phyloP scores from a whole-genome alignment of 2,329 filamentous ascomycete species.

The Pyrenochaeta sp. region DNA sequence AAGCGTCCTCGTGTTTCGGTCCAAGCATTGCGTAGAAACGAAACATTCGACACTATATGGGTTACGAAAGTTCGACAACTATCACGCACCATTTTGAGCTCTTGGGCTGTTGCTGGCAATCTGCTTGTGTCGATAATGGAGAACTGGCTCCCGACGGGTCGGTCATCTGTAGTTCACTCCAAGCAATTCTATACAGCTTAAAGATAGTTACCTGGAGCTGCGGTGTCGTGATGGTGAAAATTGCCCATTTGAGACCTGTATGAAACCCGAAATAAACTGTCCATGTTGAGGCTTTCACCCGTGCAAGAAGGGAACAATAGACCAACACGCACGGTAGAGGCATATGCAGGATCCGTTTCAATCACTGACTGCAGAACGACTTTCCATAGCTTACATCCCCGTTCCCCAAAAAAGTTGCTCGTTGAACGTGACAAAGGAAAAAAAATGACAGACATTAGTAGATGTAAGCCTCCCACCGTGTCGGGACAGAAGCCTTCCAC shows the following conservation, averaged over 20 bases:
- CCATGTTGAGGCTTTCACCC: neutral
- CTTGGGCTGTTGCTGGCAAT: neutral
- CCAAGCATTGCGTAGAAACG: neutral
- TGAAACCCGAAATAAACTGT: neutral
- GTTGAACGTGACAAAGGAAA: slow-evolving; percentile 34
- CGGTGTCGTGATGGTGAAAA: neutral
- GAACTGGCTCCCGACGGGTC: neutral
- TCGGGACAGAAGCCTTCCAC: slow-evolving; percentile 20
- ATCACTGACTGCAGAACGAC: slow-evolving; percentile 21
- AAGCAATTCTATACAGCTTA: neutral
- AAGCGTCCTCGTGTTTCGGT: too few species aligned
- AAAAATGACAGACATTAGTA: slow-evolving; percentile 40
- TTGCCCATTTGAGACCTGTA: neutral
- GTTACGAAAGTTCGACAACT: neutral
- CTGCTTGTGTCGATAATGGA: neutral
- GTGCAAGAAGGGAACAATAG: neutral
- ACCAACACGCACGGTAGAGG: slow-evolving; percentile 4
- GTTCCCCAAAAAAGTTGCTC: slow-evolving; percentile 27
- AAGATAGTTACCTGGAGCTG: neutral
- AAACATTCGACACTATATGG: neutral
- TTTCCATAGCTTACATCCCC: slow-evolving; percentile 34
- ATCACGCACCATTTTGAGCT: neutral
- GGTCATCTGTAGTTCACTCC: too few species aligned
- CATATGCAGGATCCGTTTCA: slow-evolving; percentile 24
- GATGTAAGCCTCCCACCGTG: slow-evolving; percentile 18